phyloP scores from a whole-genome alignment of 768 basidiomycete genomes.

The Amanita brunnescens region DNA sequence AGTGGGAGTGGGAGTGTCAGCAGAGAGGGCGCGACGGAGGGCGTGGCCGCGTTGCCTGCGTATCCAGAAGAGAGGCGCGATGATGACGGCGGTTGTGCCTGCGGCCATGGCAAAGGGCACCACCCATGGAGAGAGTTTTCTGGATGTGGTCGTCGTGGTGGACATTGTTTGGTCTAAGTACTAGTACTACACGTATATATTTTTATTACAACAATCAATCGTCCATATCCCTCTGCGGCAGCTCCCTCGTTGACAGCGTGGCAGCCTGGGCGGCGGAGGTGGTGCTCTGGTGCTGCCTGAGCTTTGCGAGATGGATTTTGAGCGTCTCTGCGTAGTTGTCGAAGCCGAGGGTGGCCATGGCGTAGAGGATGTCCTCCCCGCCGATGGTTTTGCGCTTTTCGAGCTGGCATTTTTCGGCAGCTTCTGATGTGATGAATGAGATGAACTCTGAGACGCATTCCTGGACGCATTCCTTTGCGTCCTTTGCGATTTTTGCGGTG shows the following conservation, averaged over 20 bases:
- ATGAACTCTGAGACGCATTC: slow-evolving; percentile 99
- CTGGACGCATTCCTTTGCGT: slow-evolving; percentile 97
- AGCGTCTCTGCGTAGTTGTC: slow-evolving; percentile 91
- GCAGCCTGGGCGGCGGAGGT: not conserved
- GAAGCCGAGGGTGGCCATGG: slow-evolving; percentile 89
- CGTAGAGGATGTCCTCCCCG: slow-evolving; percentile 93
- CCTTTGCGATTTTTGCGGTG: slow-evolving; percentile 93
- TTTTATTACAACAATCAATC: not conserved
- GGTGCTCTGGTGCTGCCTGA: slow-evolving; percentile 42
- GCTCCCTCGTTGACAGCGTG: not conserved
- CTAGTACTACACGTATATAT: not conserved
- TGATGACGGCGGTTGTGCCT: not conserved
- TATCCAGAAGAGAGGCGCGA: not conserved
- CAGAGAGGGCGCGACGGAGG: too few relatives aligned
- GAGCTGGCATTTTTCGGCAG: slow-evolving; percentile 86
- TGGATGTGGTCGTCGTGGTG: not conserved
- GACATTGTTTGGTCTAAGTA: not conserved
- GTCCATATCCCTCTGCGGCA: slow-evolving; percentile 6
- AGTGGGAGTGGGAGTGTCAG: not conserved
- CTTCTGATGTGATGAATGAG: slow-evolving; percentile 94
- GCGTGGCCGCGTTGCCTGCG: not conserved
- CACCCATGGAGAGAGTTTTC: not conserved
- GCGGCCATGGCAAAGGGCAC: not conserved
- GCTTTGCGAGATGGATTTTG: slow-evolving; percentile 87
- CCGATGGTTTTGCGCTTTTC: slow-evolving; percentile 98